phyloP scores from a whole-genome alignment of 495 filamentous ascomycete species.

The Penicillium herquei region DNA sequence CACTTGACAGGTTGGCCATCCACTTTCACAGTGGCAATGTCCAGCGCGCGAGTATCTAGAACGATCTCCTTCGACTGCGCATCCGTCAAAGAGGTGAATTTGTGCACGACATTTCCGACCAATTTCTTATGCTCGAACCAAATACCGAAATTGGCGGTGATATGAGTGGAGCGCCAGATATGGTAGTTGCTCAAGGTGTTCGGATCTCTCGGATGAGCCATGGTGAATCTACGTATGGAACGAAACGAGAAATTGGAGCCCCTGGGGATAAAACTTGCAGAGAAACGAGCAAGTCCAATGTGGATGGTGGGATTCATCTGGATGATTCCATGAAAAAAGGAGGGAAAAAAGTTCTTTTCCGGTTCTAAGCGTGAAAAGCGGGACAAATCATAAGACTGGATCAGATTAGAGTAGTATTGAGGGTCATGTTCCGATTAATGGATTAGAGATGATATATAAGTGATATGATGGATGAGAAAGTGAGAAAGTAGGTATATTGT shows the following conservation, averaged over 20 bases:
- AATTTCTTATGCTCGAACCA: slow-evolving; percentile 76
- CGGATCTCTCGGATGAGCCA: slow-evolving; percentile 65
- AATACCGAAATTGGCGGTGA: slow-evolving; percentile 72
- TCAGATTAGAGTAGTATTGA: background rate
- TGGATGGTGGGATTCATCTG: slow-evolving; percentile 10
- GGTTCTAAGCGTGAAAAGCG: slow-evolving; percentile 3
- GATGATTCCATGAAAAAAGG: background rate
- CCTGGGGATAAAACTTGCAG: background rate
- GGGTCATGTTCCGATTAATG: background rate
- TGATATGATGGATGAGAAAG: background rate
- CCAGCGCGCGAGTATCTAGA: slow-evolving; percentile 81
- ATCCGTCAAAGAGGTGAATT: slow-evolving; percentile 69
- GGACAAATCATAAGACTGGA: background rate
- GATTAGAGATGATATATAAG: background rate
- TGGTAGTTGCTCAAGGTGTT: slow-evolving; percentile 92
- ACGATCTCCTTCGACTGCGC: slow-evolving; percentile 69
- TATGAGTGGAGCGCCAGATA: slow-evolving; percentile 77
- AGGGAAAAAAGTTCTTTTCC: background rate
- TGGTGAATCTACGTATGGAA: slow-evolving; percentile 23
- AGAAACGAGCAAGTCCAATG: background rate
- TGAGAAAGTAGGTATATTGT: too few species aligned
- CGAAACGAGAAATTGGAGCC: background rate
- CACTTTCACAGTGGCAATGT: slow-evolving; percentile 65
- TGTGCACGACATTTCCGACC: slow-evolving; percentile 69
- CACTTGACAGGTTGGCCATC: slow-evolving; percentile 61